A percentile compares a stretch with the other conserved stretches of the same genome.
These are phyloP conservation scores for Cordia subcordata DNA, from an alignment of 257 asterid species.

Conservation along the genomic window DNA sequence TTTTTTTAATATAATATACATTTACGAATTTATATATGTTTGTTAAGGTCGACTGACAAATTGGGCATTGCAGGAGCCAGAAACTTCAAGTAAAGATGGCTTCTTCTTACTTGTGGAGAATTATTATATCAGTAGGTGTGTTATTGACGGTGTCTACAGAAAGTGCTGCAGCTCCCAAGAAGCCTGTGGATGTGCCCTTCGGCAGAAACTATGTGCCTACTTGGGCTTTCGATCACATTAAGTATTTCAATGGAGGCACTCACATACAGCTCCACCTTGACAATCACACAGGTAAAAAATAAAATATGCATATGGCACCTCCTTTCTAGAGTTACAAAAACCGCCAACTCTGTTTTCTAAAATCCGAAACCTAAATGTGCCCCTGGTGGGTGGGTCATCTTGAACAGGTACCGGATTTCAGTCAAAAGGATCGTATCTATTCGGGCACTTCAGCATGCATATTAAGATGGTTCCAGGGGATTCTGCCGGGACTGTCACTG, in stretches of 20 bases:
- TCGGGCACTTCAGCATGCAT: slow-evolving; percentile 79
- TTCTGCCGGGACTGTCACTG: slow-evolving; percentile 89
- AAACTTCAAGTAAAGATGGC: too few species aligned
- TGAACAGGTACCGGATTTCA: slow-evolving; percentile 82
- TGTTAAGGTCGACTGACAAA: too few species aligned
- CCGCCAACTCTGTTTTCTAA: not conserved
- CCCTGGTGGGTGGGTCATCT: too few species aligned
- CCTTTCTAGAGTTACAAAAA: too few species aligned
- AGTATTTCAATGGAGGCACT: slow-evolving; percentile 58
- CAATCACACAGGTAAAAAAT: slow-evolving; percentile 55
- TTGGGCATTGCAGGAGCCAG: too few species aligned
- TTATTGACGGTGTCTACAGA: slow-evolving; percentile 23
- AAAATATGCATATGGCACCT: not conserved
- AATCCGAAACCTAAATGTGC: too few species aligned
- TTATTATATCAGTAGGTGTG: not conserved
- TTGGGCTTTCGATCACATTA: slow-evolving; percentile 84
- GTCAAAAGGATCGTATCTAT: slow-evolving; percentile 72
- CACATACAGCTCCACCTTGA: slow-evolving; percentile 78
- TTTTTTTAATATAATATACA: too few species aligned
- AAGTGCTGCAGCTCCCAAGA: slow-evolving; percentile 40
- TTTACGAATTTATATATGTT: too few species aligned
- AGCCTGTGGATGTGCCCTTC: slow-evolving; percentile 57
- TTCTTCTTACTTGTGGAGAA: not conserved
- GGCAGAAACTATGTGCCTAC: slow-evolving; percentile 67
- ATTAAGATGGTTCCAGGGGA: slow-evolving; percentile 83